These are phyloP conservation scores for Ceratobasidium sp. DNA, from an alignment of 1,284 basidiomycete genomes.

Conservation along the genomic window DNA sequence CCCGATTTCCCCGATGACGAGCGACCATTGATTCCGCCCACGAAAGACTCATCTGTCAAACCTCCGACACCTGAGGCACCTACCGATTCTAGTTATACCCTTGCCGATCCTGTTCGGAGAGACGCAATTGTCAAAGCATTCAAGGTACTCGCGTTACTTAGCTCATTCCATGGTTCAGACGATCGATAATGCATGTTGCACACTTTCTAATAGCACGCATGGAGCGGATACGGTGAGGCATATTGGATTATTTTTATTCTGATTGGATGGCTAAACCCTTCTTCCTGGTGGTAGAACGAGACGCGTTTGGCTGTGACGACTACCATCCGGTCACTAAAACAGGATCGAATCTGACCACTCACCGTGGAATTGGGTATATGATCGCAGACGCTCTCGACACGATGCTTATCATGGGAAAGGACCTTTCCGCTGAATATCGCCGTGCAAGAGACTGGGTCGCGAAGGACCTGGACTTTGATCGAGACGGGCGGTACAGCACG, in stretches of 20 bases:
- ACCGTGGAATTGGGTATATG: conserved; percentile 83
- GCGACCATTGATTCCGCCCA: neutral
- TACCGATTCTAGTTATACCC: neutral
- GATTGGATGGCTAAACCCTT: too few species aligned
- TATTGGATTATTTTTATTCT: conserved; percentile 46
- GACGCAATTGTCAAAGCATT: conserved; percentile 78
- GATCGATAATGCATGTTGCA: neutral
- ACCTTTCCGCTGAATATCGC: conserved; percentile 74
- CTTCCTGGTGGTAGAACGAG: conserved; percentile 76
- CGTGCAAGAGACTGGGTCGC: conserved; percentile 83
- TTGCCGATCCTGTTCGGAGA: conserved; percentile 66
- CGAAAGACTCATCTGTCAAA: conserved; percentile 4
- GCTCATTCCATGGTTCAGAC: too few species aligned
- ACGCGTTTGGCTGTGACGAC: conserved; percentile 90
- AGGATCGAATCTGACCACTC: conserved; percentile 75
- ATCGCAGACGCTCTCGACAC: conserved; percentile 86
- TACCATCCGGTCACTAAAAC: conserved; percentile 79
- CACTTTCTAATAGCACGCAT: conserved; percentile 67
- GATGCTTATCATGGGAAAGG: conserved; percentile 78
- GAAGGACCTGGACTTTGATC: conserved; percentile 74
- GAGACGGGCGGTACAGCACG: conserved; percentile 83
- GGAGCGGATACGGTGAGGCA: conserved; percentile 73
- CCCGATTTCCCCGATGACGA: conserved; percentile 11
- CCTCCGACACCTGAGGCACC: neutral
- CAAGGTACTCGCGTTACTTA: conserved; percentile 60